Conservation (phyloP, 2,329 filamentous ascomycete genomes). For the Lizonia empirigonia region DNA sequence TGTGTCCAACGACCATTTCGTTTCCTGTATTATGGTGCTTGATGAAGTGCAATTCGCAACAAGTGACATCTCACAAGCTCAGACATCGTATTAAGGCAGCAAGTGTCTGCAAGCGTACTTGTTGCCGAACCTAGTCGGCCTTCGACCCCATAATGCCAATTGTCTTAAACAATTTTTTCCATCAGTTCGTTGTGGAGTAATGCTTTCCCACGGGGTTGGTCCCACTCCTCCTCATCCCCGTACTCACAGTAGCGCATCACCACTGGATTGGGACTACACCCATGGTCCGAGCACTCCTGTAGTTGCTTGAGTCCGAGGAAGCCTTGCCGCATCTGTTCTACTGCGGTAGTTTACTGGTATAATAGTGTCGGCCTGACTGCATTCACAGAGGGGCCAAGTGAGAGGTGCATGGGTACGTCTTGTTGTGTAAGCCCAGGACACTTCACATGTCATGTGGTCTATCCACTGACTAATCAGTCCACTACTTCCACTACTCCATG, state of each 20-base stretch:
- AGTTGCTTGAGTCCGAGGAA: not conserved
- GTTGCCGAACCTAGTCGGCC: slow-evolving; percentile 1
- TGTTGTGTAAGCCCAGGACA: no score
- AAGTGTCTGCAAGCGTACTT: not conserved
- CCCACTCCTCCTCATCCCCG: not conserved
- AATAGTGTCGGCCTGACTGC: slow-evolving; percentile 11
- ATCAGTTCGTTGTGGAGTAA: slow-evolving; percentile 3
- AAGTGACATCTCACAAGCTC: not conserved
- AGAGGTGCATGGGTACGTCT: slow-evolving; percentile 6
- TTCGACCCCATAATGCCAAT: slow-evolving; percentile 1
- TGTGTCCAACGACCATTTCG: not conserved
- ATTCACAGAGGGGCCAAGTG: slow-evolving; percentile 15
- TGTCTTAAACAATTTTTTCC: not conserved
- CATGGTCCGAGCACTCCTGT: not conserved
- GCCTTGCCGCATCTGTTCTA: not conserved
- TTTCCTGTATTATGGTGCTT: not conserved
- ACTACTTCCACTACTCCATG: no score
- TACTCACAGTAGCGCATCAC: not conserved
- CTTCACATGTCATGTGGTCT: no score
- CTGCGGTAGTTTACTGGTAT: not conserved
- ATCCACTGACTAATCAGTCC: no score
- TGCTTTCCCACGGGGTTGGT: slow-evolving; percentile 12
- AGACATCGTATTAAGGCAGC: not conserved
- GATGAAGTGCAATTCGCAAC: not conserved
- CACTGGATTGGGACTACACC: not conserved